Base-by-base conservation (phyloP, 768 basidiomycete genomes). In the Lactifluus echinatus region DNA sequence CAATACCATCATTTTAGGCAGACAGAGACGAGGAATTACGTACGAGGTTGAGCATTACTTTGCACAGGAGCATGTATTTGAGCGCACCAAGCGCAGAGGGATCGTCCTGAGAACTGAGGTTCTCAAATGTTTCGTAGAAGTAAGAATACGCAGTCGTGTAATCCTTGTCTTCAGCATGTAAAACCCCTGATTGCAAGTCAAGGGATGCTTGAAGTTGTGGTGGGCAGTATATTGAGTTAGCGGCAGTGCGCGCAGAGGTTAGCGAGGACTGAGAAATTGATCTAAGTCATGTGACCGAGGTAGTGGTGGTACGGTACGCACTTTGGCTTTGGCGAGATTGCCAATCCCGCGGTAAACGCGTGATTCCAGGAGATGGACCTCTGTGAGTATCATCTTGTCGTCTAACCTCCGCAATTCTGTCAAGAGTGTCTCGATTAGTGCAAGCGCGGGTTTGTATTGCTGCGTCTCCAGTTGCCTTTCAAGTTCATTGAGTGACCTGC, bases 21-120 rank as follows among this genome's bases (percentile, higher is more conserved):
- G 15, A 17, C 23, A n/a, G 34, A 15, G 31, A 4, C 12, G 11
- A 46, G 33, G 40, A 17, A n/a, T 26, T 10, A 76, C 85, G 62
- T 58, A 95, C 94, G 67, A 95, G 70, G 66, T 93, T 93, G 61
- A 98, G 76, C 95, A 99, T 99, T 68, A 99, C 86, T 70, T 99
- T 98, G 72, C 96, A 99, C 44, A 97, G 71, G 15, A 97, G 77
- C 95, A 98, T 96, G 71, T 99, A 98, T 72, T 99, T 98, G 63
- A 99, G 75, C 4, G 93, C 93, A 1, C 79, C 82, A 19, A 96
- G 75, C 0, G 93, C 92, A 36, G 71, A 66, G 0, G 72, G 70
- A 55, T 73, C 76, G 40, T 91, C 93, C 56, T 92, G 87, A 2
- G 83, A 69, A 40, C 82, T 82, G 63, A 93, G 75, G 50, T 85